phyloP scores from a whole-genome alignment of 176 grass and related monocot species.

The Cenchrus purpureus region DNA sequence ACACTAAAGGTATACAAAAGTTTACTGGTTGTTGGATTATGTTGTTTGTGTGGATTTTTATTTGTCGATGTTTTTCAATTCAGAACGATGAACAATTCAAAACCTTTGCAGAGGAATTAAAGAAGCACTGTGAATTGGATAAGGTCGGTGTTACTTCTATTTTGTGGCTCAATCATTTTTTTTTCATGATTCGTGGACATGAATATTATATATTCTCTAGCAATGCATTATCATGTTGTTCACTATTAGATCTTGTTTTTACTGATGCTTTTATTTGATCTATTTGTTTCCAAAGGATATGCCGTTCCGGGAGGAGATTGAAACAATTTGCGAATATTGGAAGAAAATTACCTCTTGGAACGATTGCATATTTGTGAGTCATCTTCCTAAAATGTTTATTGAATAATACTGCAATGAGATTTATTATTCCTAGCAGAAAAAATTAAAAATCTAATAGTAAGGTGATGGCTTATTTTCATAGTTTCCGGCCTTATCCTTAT shows the following conservation, averaged over 20 bases:
- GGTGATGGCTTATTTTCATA: neutral
- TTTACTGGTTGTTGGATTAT: neutral
- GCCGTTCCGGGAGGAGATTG: neutral
- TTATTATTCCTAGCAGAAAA: neutral
- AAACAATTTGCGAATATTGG: neutral
- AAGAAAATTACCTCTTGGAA: neutral
- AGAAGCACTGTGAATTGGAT: neutral
- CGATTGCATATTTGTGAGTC: conserved; percentile 5
- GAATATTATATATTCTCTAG: neutral
- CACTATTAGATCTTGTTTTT: neutral
- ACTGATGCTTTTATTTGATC: neutral
- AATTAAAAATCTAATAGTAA: neutral
- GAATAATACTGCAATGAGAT: neutral
- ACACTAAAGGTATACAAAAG: too few species aligned
- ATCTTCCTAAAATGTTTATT: neutral
- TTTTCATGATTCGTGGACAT: neutral
- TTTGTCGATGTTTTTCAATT: neutral
- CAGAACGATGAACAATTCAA: conserved; percentile 1
- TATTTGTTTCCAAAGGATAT: neutral
- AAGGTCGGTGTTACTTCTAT: neutral
- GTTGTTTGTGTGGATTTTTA: neutral
- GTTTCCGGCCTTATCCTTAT: neutral
- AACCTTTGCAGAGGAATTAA: neutral
- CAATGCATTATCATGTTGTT: neutral
- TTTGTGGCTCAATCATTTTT: neutral